Percentiles rank a stretch among this genome's conserved stretches.
These are phyloP conservation scores for Mycena floridula DNA, from an alignment of 768 basidiomycete species.

Conservation along the genomic window DNA sequence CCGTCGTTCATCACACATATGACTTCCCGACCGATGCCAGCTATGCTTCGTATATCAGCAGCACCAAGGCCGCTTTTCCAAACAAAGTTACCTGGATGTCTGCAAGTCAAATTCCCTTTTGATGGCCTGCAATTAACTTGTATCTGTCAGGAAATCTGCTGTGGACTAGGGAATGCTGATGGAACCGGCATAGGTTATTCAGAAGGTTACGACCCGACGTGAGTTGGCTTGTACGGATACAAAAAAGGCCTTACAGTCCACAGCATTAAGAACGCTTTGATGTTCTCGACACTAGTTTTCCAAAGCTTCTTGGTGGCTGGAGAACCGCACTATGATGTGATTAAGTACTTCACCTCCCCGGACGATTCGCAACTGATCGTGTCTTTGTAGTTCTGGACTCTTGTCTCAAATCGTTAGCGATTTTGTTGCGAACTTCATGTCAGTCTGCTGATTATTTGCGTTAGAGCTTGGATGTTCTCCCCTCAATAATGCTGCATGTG, in stretches of 20 bases:
- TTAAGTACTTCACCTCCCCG: too few relatives aligned
- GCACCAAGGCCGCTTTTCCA: slow-evolving; percentile 18
- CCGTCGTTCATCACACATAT: slow-evolving; percentile 39
- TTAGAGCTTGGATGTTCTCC: slow-evolving; percentile 34
- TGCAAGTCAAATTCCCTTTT: slow-evolving; percentile 13
- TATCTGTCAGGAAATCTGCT: slow-evolving; percentile 33
- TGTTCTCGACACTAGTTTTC: slow-evolving; percentile 32
- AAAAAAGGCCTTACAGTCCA: too few relatives aligned
- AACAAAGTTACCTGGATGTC: slow-evolving; percentile 34
- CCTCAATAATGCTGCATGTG: slow-evolving; percentile 24
- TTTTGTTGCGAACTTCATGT: slow-evolving; percentile 8
- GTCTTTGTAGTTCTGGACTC: slow-evolving; percentile 32
- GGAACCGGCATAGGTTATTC: slow-evolving; percentile 27
- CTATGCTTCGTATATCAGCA: slow-evolving; percentile 24
- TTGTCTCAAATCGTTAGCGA: slow-evolving; percentile 26
- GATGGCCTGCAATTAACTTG: too few relatives aligned
- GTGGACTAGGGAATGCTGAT: slow-evolving; percentile 27
- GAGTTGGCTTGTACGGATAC: too few relatives aligned
- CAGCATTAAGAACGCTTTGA: slow-evolving; percentile 32
- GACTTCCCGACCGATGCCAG: slow-evolving; percentile 33
- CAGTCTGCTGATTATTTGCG: slow-evolving; percentile 2
- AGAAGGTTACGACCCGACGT: slow-evolving; percentile 32
- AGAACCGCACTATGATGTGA: slow-evolving; percentile 32
- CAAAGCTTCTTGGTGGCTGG: slow-evolving; percentile 29
- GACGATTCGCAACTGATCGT: too few relatives aligned